These are phyloP conservation scores for Lodderomyces pseudojiufengensis DNA, from an alignment of 1,139 yeast genomes.

Conservation along the genomic window DNA sequence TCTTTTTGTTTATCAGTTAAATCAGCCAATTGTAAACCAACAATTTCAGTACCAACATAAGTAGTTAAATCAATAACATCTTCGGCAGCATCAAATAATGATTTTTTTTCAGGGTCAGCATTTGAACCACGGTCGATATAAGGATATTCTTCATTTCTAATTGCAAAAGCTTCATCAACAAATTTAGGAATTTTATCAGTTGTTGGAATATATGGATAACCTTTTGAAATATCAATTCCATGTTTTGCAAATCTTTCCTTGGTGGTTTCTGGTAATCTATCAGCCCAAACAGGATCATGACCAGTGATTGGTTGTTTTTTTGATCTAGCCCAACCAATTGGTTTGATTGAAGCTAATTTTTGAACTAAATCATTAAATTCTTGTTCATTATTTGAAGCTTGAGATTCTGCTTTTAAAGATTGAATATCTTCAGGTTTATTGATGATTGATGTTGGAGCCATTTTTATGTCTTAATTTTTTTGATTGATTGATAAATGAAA, in stretches of 20 bases:
- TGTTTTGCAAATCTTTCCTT: constrained; percentile 26
- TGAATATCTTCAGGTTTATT: constrained; percentile 1
- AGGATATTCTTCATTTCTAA: constrained; percentile 38
- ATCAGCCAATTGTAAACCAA: constrained; percentile 49
- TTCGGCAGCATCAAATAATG: constrained; percentile 48
- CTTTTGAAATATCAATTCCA: constrained; percentile 29
- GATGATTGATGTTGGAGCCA: constrained; percentile 12
- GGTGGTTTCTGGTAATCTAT: constrained; percentile 29
- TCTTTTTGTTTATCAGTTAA: constrained; percentile 50
- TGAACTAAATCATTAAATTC: constrained; percentile 16
- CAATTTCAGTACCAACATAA: constrained; percentile 54
- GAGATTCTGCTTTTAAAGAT: not conserved
- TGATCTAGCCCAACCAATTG: constrained; percentile 16
- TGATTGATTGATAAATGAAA: not conserved
- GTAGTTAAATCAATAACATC: constrained; percentile 46
- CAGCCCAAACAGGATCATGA: constrained; percentile 17
- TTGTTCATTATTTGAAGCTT: constrained; percentile 3
- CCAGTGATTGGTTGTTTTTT: constrained; percentile 12
- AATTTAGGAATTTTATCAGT: constrained; percentile 41
- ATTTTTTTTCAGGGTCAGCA: constrained; percentile 54
- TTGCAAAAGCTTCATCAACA: constrained; percentile 47
- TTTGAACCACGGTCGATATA: constrained; percentile 45
- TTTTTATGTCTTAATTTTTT: constrained; percentile 1
- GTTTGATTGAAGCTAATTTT: constrained; percentile 19
- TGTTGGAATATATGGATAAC: constrained; percentile 29